Evolutionary conservation across 2,329 filamentous ascomycete genomes (phyloP), one percentile per base, ranked within the genome.

Genomic region (Fusarium sambucinum): DNA sequence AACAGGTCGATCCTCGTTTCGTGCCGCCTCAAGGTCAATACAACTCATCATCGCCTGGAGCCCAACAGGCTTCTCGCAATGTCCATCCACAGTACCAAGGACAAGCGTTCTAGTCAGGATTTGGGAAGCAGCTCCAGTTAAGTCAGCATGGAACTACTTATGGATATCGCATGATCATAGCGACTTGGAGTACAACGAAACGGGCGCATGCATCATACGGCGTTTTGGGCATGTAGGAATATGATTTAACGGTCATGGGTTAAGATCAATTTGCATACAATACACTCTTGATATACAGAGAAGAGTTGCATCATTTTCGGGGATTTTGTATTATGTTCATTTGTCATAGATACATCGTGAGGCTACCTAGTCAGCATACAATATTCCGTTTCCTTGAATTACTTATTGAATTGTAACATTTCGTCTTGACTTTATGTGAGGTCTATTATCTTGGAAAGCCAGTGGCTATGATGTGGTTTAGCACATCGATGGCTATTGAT

Each of bases 11-110:
- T 37, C 70, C 70, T 23, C 68, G 75, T 6, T 72, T 75, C 23
- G 70, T 74, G 46, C 74, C 76, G 5, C 76, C 72, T 19, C 76
- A 74, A 33, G 75, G 76, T 12, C 78, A 78, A 50, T 78, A 76
- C 35, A 62, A 63, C n/a, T 55, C 71, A 8, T 52, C 71, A 8
- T 63, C 69, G 8, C 38, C 66, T 30, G 68, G 66, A 38, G 27
- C 54, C 4, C 55, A 57, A 38, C 75, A 72, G 48, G 44, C 61
- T 12, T 58, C 64, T 25, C 68, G 72, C 10, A 73, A 64, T 41
- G 53, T 73, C 40, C 73, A 75, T 25, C 74, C 73, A 4, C 76
- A 76, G 19, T 77, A 80, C 46, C 79, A 82, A 48, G 77, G 79
- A 13, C 78, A 80, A 51, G 77, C 77, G 16, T 79, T 79, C 53